Evolutionary conservation across 2,329 filamentous ascomycete genomes (phyloP).

Genomic region (Davidsoniella australis): DNA sequence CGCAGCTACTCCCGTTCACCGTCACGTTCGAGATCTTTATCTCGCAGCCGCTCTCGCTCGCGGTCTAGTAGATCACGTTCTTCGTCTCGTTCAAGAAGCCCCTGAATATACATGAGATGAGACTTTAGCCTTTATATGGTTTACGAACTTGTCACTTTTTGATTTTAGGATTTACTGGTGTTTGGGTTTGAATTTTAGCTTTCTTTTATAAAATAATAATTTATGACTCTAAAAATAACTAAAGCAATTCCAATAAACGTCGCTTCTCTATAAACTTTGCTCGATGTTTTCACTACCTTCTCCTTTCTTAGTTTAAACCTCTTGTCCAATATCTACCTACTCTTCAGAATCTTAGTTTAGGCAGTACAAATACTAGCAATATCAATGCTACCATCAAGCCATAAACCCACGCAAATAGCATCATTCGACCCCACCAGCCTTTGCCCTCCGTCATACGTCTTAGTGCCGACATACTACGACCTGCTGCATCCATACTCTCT

Average conservation of each 20-base stretch:
- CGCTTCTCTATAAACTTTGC: too few relatives aligned
- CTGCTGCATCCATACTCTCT: constrained; percentile 57
- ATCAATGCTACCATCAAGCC: constrained; percentile 64
- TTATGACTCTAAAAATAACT: too few relatives aligned
- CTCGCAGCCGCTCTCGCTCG: constrained; percentile 2
- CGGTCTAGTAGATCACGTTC: not conserved
- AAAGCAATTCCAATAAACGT: too few relatives aligned
- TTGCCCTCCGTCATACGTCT: constrained; percentile 70
- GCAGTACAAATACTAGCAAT: constrained; percentile 67
- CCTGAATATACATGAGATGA: not conserved
- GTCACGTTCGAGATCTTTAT: constrained; percentile 3
- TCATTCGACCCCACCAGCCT: constrained; percentile 70
- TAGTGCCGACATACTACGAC: constrained; percentile 59
- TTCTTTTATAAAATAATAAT: too few relatives aligned
- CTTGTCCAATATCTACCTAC: not conserved
- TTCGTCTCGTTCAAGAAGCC: constrained; percentile 3
- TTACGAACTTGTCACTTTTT: too few relatives aligned
- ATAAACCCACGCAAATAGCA: constrained; percentile 72
- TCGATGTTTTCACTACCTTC: too few relatives aligned
- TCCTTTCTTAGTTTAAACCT: not conserved
- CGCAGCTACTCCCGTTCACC: constrained; percentile 1
- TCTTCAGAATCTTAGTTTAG: constrained; percentile 67
- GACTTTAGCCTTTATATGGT: too few relatives aligned
- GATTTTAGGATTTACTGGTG: too few relatives aligned
- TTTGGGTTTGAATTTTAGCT: too few relatives aligned